Percentiles rank a stretch among this genome's conserved stretches.
These are phyloP conservation scores for Colletotrichum sp. DNA, from an alignment of 2,329 filamentous ascomycete species.

Conservation along the genomic window DNA sequence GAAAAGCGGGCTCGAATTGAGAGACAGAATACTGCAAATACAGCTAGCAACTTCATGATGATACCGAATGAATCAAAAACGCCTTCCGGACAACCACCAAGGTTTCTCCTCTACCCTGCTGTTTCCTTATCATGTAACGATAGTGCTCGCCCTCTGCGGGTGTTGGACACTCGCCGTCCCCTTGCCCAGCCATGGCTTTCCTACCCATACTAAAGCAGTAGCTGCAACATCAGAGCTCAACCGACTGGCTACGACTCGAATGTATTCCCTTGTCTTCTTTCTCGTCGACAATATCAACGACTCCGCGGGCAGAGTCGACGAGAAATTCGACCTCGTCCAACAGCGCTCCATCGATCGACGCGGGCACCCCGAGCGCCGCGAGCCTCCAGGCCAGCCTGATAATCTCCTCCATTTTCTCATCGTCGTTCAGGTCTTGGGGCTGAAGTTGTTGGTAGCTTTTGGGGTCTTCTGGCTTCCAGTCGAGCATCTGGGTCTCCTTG, in stretches of 20 bases:
- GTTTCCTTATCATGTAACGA: background rate
- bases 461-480: accelerated
- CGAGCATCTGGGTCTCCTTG: accelerated
- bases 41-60: too few species aligned
- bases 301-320: background rate
- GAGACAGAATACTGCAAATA: background rate
- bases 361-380: background rate
- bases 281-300: background rate
- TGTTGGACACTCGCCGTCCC: background rate
- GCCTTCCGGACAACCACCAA: too few species aligned
- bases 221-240: background rate
- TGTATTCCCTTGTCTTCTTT: background rate
- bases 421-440: background rate
- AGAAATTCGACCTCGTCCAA: background rate
- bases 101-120: background rate
- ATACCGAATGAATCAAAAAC: too few species aligned
- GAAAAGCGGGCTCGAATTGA: background rate
- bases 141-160: background rate
- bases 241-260: background rate
- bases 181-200: background rate
- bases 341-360: background rate
- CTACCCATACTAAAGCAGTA: background rate
- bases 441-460: background rate
- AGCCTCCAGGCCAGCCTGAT: background rate
- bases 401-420: background rate